A percentile compares a stretch with the other conserved stretches of the same genome.
Conservation (phyloP, 768 basidiomycete species). For the Agaricus sinodeliciosus region DNA sequence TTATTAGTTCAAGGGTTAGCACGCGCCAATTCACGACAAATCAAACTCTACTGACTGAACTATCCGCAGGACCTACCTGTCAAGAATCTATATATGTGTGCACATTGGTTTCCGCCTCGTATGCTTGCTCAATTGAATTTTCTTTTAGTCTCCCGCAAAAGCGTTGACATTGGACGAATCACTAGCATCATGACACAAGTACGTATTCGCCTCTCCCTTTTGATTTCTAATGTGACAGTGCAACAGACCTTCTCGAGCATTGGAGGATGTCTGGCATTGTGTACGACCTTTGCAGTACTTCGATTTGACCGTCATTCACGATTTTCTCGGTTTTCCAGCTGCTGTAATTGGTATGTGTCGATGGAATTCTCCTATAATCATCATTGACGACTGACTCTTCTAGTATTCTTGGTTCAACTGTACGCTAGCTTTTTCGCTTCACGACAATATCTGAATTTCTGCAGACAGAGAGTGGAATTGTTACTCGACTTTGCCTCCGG, state of each 20-base stretch:
- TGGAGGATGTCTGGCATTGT: background rate
- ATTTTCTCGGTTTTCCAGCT: background rate
- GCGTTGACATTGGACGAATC: background rate
- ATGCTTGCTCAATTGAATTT: background rate
- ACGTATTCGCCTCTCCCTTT: background rate
- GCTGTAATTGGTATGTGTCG: slow-evolving; percentile 6
- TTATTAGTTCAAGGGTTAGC: slow-evolving; percentile 8
- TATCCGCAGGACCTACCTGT: slow-evolving; percentile 1
- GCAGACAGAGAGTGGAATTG: background rate
- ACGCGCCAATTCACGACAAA: background rate
- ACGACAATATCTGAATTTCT: no score
- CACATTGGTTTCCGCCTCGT: background rate
- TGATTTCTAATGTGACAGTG: background rate
- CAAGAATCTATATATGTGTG: slow-evolving; percentile 9
- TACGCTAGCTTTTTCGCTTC: background rate
- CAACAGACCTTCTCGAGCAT: background rate
- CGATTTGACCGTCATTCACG: background rate
- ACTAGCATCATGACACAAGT: background rate
- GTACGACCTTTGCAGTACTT: background rate
- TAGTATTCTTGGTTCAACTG: slow-evolving; percentile 6
- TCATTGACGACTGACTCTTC: background rate
- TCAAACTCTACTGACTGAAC: no score
- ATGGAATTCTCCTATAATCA: background rate
- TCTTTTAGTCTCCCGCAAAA: background rate
- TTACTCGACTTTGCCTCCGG: slow-evolving; percentile 2